Evolutionary conservation across 2,329 filamentous ascomycete species (phyloP), one percentile per base, ranked within the genome.

Genomic region (Sporothrix curviconia): DNA sequence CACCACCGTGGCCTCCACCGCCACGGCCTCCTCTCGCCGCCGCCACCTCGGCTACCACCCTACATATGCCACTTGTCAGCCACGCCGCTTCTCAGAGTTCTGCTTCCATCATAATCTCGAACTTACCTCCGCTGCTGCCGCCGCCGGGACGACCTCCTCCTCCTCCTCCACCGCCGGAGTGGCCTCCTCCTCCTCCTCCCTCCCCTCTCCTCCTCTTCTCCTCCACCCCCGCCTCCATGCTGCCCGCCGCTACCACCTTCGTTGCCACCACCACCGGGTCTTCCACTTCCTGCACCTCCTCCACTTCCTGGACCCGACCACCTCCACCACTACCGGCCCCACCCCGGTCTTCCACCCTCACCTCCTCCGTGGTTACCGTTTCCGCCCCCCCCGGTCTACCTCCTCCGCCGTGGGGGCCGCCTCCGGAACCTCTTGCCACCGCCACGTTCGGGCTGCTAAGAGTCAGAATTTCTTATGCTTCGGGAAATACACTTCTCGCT

Each of bases 81-180:
- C 19, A 24, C 25, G 32, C 12, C 12, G 4, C 6, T 50, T 15
- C 17, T 7, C 12, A 4, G 17, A 9, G 28, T 47, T 11, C 44
- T 34, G 9, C n/a, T 19, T 32, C 4, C 42, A 19, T 15, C 12
- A 37, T 25, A 14, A n/a, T 11, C 11, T n/a, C n/a, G 12, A n/a
- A 17, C 47, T 50, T 37, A 50, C 52, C 43, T 25, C 58, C 17
- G 25, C 58, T 43, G 1, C 58, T 43, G 19, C 46, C 46, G 22
- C 46, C 58, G n/a, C 58, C 53, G 22, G 36, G n/a, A 2, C 47
- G 37, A 40, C 58, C 58, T 39, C 55, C 70, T 3, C 68, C 67
- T 40, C 65, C 61, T 3, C 64, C 67, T 12, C 67, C 65, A 64
- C 59, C 52, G 12, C 60, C 58, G 25, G 39, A n/a, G 11, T 17